These are phyloP conservation scores for Aspergillus vadensis DNA, from an alignment of 2,329 filamentous ascomycete species.

Conservation along the genomic window DNA sequence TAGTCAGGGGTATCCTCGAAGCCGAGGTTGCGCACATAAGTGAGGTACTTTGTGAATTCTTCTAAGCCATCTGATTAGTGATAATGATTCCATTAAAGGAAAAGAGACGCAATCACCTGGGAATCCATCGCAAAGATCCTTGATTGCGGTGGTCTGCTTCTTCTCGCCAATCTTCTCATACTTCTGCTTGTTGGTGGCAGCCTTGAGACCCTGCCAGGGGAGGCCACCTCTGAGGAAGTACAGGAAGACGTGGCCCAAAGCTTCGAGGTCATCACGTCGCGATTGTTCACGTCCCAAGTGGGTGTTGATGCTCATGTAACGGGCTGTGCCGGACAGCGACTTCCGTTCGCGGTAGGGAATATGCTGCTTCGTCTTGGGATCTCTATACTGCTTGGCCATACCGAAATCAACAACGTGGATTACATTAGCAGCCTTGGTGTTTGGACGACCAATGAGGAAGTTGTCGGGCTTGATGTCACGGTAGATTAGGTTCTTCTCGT, in stretches of 20 bases:
- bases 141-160: constrained; percentile 97
- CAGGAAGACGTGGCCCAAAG: constrained; percentile 70
- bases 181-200: constrained; percentile 85
- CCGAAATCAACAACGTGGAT: constrained; percentile 99
- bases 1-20: constrained; percentile 99
- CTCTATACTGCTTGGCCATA: constrained; percentile 99
- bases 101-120: constrained; percentile 57
- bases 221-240: constrained; percentile 68
- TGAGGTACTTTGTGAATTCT: constrained; percentile 97
- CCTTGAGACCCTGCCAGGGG: constrained; percentile 69
- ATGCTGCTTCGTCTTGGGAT: constrained; percentile 98
- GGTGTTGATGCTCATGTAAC: constrained; percentile 99
- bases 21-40: constrained; percentile 93
- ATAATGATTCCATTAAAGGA: neutral
- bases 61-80: constrained; percentile 55
- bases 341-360: constrained; percentile 97
- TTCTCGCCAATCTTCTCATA: constrained; percentile 99
- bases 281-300: constrained; percentile 96
- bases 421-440: constrained; percentile 92
- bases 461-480: constrained; percentile 99
- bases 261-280: constrained; percentile 91
- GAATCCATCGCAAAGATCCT: constrained; percentile 94
- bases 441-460: constrained; percentile 91
- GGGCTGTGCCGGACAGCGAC: constrained; percentile 90
- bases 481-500: constrained; percentile 99